Conservation (phyloP, 1,284 basidiomycete genomes). For the Ceratobasidium sp. region DNA sequence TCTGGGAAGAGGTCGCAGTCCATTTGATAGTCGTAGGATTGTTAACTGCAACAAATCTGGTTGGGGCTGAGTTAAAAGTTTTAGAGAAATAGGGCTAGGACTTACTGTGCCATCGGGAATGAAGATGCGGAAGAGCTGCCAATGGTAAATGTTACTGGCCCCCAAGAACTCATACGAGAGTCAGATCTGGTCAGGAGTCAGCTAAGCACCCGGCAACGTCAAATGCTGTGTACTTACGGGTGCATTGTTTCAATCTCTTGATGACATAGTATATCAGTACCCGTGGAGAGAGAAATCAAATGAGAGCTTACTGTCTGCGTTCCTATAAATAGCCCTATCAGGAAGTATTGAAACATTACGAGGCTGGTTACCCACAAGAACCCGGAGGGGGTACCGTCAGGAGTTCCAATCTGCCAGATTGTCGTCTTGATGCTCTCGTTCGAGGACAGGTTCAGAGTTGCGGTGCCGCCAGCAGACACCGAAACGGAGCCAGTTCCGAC, state of each 20-base stretch:
- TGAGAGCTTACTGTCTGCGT: constrained; percentile 34
- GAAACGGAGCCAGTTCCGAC: constrained; percentile 62
- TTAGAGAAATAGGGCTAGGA: background rate
- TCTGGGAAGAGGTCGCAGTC: constrained; percentile 41
- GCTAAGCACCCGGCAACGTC: too few species aligned
- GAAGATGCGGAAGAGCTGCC: constrained; percentile 52
- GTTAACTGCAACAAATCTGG: constrained; percentile 57
- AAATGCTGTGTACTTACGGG: constrained; percentile 20
- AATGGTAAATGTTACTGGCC: constrained; percentile 57
- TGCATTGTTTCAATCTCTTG: constrained; percentile 44
- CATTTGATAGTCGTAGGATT: constrained; percentile 48
- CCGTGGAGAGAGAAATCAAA: background rate
- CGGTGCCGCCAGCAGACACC: constrained; percentile 62
- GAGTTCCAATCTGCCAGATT: constrained; percentile 66
- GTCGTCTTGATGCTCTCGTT: constrained; percentile 48
- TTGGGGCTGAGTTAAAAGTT: background rate
- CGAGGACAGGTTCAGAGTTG: constrained; percentile 48
- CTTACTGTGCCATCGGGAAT: constrained; percentile 60
- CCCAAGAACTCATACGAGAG: constrained; percentile 36
- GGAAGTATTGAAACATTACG: too few species aligned
- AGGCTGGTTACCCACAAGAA: constrained; percentile 55
- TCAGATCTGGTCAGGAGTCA: background rate
- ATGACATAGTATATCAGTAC: background rate
- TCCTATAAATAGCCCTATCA: background rate
- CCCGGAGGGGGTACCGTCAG: constrained; percentile 65